Base-by-base conservation (phyloP, 1,139 yeast species). In the Kodamaea ohmeri region DNA sequence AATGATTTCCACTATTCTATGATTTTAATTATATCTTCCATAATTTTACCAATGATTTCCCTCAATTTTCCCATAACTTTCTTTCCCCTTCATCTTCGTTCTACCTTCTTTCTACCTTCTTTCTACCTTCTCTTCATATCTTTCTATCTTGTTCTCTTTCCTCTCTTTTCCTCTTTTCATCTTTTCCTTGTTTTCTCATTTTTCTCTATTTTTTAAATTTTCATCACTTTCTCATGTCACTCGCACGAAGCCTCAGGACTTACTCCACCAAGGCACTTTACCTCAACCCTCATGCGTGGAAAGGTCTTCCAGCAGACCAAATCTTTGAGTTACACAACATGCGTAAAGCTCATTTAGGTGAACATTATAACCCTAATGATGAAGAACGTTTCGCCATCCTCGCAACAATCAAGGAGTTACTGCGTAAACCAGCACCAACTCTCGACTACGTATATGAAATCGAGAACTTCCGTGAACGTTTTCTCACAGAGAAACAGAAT, bases 271-370 rank as follows among this genome's bases (percentile, higher is more conserved):
- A 37, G 28, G 37, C 44, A 37, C 61, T 70, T 35, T 69, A 61
- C 46, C 67, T 71, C 45, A 70, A 77, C 44, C 94, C 94, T 4
- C 78, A 76, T 42, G 69, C 74, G 36, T 83, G 94, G 94, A 65
- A 71, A 41, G 84, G 83, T 0, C 65, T 82, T 40, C 82, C 86
- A 14, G 76, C 85, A 7, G 78, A 78, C 44, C 69, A 73, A 48
- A 76, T 83, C 37, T 69, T 82, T 45, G 75, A 74, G 45, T 66
- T 83, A 45, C 85, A 78, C 55, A 67, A 76, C 48, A 67, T 77
- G 48, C 71, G 92, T 56, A 74, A 76, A 47, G 67, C 72, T 18
- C 62, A 62, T 18, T 52, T 82, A 40, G 87, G 86, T 9, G 72
- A 76, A 27, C 65, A 72, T 37, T 82, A 82, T 57, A 70, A 68